Percentiles rank a stretch among this genome's conserved stretches.
Evolutionary conservation across 2,329 filamentous ascomycete species (phyloP).

Genomic region (Microascus cirrosus): DNA sequence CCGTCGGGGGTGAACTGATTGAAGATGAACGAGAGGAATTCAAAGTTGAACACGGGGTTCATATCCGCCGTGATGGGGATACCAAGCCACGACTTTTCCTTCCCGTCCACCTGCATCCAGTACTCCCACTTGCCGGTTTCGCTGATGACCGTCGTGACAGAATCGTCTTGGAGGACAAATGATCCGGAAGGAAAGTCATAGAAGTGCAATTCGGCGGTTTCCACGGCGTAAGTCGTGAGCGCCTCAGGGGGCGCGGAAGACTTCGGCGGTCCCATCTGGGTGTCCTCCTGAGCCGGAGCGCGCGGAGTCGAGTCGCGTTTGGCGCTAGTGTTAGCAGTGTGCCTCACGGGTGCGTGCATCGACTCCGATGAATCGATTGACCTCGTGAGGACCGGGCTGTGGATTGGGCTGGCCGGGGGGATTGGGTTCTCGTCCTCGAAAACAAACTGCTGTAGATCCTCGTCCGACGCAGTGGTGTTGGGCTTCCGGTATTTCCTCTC

Average conservation of each 20-base stretch:
- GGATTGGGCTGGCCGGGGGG: conserved; percentile 50
- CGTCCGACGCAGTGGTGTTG: conserved; percentile 67
- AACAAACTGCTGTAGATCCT: conserved; percentile 72
- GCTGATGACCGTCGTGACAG: conserved; percentile 67
- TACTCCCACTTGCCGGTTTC: conserved; percentile 91
- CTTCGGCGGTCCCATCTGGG: neutral
- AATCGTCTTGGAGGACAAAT: conserved; percentile 69
- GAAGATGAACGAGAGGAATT: conserved; percentile 98
- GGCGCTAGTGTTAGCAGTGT: conserved; percentile 30
- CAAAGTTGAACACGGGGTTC: conserved; percentile 97
- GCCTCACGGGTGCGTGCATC: conserved; percentile 34
- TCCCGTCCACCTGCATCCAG: conserved; percentile 77
- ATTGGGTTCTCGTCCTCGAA: conserved; percentile 58
- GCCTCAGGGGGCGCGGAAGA: conserved; percentile 45
- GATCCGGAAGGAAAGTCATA: conserved; percentile 84
- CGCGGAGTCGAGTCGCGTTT: conserved; percentile 26
- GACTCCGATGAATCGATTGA: conserved; percentile 48
- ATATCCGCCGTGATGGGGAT: conserved; percentile 80
- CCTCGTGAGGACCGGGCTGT: conserved; percentile 43
- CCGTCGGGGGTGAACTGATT: conserved; percentile 88
- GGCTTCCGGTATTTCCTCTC: conserved; percentile 85
- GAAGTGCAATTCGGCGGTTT: conserved; percentile 77
- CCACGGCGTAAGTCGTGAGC: conserved; percentile 61
- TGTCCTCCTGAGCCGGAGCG: conserved; percentile 5
- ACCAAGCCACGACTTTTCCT: conserved; percentile 73